A percentile compares a stretch with the other conserved stretches of the same genome.
Evolutionary conservation across 345 rosid genomes (phyloP).

Genomic region (Syzygium oleosum): DNA sequence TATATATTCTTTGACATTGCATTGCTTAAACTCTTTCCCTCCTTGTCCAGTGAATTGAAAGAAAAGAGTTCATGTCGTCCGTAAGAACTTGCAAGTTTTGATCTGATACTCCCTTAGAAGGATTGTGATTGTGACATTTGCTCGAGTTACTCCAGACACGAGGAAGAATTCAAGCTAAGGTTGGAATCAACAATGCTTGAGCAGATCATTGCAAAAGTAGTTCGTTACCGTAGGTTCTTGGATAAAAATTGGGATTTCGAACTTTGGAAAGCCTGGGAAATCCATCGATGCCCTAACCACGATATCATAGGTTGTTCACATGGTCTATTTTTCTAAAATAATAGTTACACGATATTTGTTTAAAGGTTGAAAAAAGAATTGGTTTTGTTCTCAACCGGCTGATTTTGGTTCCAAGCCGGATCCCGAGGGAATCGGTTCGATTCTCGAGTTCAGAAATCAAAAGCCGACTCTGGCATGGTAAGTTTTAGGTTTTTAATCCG

Average conservation of each 20-base stretch:
- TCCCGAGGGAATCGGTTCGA: accelerated
- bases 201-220: neutral
- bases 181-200: neutral
- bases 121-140: neutral
- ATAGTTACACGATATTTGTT: neutral
- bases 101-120: neutral
- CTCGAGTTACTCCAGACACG: neutral
- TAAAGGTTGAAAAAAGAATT: neutral
- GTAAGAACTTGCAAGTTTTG: neutral
- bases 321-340: neutral
- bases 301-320: neutral
- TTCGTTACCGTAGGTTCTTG: neutral
- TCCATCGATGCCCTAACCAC: neutral
- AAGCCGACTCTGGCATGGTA: too few relatives aligned
- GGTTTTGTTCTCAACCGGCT: neutral
- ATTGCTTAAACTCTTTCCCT: neutral
- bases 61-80: neutral
- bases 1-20: neutral
- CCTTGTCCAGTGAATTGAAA: neutral
- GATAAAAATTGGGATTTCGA: neutral
- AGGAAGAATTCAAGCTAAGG: neutral
- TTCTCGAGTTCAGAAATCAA: neutral
- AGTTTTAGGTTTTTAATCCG: neutral
- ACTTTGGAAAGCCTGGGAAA: neutral
- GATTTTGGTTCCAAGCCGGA: neutral